These are phyloP conservation scores for Termitomyces bulborhizus DNA, from an alignment of 768 basidiomycete species.

Conservation along the genomic window DNA sequence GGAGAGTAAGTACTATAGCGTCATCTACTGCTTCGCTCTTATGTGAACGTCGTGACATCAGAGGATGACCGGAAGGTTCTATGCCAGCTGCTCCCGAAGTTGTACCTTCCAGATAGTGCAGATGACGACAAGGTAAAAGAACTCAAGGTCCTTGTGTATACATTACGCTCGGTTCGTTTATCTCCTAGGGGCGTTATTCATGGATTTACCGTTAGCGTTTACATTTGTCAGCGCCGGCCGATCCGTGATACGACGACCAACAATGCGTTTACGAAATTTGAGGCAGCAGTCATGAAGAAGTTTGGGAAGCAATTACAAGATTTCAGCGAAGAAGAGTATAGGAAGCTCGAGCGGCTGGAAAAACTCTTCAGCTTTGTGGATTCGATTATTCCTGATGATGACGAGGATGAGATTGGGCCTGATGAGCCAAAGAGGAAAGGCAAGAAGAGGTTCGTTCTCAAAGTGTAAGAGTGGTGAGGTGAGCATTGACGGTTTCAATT, in stretches of 20 bases:
- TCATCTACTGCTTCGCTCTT: not conserved
- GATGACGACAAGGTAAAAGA: constrained; percentile 65
- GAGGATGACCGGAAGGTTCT: constrained; percentile 65
- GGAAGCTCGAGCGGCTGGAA: constrained; percentile 56
- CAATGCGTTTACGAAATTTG: constrained; percentile 72
- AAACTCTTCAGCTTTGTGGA: constrained; percentile 69
- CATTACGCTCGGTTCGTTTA: constrained; percentile 45
- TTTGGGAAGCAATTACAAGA: constrained; percentile 65
- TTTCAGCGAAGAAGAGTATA: constrained; percentile 67
- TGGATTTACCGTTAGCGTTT: not conserved
- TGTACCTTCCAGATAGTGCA: constrained; percentile 63
- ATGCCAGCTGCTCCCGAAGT: constrained; percentile 55
- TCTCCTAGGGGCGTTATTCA: not conserved
- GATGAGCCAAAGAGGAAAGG: constrained; percentile 35
- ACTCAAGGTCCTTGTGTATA: constrained; percentile 55
- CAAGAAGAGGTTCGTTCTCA: constrained; percentile 38
- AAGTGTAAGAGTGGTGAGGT: not conserved
- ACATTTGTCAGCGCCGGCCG: constrained; percentile 26
- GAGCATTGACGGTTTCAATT: not conserved
- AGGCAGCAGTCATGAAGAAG: constrained; percentile 58
- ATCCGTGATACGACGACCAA: constrained; percentile 51
- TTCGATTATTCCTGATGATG: constrained; percentile 63
- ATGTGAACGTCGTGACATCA: constrained; percentile 22
- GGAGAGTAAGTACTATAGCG: constrained; percentile 38
- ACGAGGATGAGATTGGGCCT: constrained; percentile 41